These are phyloP conservation scores for Chaetoscypha palmicola DNA, from an alignment of 2,329 filamentous ascomycete genomes.

Conservation along the genomic window DNA sequence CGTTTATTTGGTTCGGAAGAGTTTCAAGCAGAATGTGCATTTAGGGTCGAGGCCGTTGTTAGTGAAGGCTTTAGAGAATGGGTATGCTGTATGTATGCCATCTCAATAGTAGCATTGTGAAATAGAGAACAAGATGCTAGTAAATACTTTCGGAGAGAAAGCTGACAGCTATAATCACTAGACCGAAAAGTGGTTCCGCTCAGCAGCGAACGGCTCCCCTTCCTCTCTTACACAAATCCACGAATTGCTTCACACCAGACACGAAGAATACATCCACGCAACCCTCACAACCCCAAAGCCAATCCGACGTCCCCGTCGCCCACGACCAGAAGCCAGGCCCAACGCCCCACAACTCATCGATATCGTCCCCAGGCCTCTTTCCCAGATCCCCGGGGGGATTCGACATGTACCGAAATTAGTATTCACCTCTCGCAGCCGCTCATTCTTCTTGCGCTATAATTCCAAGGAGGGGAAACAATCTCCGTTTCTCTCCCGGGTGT, in stretches of 20 bases:
- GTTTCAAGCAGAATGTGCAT: conserved; percentile 53
- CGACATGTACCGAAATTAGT: conserved; percentile 53
- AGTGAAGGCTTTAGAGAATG: conserved; percentile 54
- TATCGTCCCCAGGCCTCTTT: conserved; percentile 42
- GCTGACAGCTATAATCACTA: too few species aligned
- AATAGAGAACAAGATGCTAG: too few species aligned
- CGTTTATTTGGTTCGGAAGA: conserved; percentile 49
- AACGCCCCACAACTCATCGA: conserved; percentile 41
- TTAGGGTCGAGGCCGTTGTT: conserved; percentile 45
- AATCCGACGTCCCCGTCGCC: conserved; percentile 8
- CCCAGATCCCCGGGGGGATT: conserved; percentile 39
- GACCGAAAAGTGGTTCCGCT: too few species aligned
- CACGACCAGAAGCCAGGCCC: conserved; percentile 23
- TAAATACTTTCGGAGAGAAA: too few species aligned
- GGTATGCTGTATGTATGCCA: conserved; percentile 50
- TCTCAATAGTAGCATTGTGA: not conserved
- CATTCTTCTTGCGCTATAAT: conserved; percentile 59
- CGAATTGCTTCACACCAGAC: conserved; percentile 28
- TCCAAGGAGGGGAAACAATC: conserved; percentile 68
- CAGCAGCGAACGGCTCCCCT: conserved; percentile 20
- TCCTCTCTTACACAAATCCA: conserved; percentile 26
- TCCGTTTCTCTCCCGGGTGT: conserved; percentile 45
- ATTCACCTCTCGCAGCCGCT: conserved; percentile 41
- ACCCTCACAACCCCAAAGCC: conserved; percentile 5
- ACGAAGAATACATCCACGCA: not conserved